A percentile compares a stretch with the other conserved stretches of the same genome.
phyloP scores from a whole-genome alignment of 768 basidiomycete species.

The Collybia sp. region DNA sequence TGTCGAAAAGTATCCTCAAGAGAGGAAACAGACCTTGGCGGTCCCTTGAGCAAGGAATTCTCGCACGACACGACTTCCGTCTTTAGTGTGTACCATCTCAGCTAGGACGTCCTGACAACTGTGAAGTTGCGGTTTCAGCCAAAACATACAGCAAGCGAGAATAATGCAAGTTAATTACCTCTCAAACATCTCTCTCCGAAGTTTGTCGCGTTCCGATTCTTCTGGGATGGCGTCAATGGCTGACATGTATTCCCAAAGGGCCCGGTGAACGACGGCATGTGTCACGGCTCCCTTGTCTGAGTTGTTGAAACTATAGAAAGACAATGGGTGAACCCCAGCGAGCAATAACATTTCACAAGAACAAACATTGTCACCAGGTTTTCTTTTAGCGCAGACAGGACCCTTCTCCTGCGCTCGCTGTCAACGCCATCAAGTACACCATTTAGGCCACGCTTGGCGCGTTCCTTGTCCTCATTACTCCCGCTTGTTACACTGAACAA shows the following conservation, averaged over 20 bases:
- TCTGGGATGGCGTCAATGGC: slow-evolving; percentile 55
- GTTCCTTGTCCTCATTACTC: slow-evolving; percentile 58
- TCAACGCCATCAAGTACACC: slow-evolving; percentile 65
- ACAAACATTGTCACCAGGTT: slow-evolving; percentile 73
- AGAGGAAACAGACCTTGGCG: slow-evolving; percentile 59
- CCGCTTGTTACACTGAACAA: slow-evolving; percentile 59
- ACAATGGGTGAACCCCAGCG: background rate
- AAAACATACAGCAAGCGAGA: background rate
- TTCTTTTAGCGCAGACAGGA: slow-evolving; percentile 66
- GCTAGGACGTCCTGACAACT: slow-evolving; percentile 84
- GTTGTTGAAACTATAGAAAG: slow-evolving; percentile 70
- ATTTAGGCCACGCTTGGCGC: slow-evolving; percentile 59
- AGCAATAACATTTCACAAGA: background rate
- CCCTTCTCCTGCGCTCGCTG: slow-evolving; percentile 58
- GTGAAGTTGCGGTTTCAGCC: background rate
- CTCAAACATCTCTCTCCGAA: slow-evolving; percentile 78
- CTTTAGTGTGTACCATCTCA: slow-evolving; percentile 92
- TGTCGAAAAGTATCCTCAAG: background rate
- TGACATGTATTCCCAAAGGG: slow-evolving; percentile 79
- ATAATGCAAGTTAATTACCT: slow-evolving; percentile 36
- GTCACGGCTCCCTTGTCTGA: slow-evolving; percentile 86
- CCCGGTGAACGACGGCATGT: slow-evolving; percentile 85
- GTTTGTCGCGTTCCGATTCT: slow-evolving; percentile 65
- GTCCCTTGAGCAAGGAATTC: slow-evolving; percentile 80
- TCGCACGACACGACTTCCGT: slow-evolving; percentile 82